A percentile compares a stretch with the other conserved stretches of the same genome.
Conservation (phyloP, 108 stramenopile genomes). For the Discostella stelligeroides region DNA sequence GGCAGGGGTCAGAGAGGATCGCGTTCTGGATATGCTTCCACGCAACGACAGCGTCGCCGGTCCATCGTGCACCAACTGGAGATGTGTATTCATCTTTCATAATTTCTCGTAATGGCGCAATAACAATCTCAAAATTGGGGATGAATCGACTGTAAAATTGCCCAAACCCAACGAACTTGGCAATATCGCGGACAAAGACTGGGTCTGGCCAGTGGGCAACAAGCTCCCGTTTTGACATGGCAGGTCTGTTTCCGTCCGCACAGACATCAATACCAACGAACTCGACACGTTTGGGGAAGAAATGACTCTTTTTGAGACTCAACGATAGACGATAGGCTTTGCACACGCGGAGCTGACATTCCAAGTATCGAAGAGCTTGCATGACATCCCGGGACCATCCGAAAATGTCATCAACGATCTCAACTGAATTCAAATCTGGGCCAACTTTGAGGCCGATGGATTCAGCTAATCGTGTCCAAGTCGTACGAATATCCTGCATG, state of each 20-base stretch:
- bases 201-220: conserved; percentile 3
- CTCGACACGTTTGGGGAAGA: conserved; percentile 15
- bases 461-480: not conserved
- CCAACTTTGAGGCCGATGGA: not conserved
- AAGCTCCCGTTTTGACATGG: conserved; percentile 12
- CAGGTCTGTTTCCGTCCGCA: conserved; percentile 5
- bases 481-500: not conserved
- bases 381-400: not conserved
- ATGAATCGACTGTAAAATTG: conserved; percentile 12
- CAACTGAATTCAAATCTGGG: not conserved
- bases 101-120: not conserved
- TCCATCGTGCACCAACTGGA: not conserved
- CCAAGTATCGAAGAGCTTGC: not conserved
- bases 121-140: conserved; percentile 1
- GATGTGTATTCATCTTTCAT: not conserved
- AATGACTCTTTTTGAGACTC: conserved; percentile 12
- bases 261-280: conserved; percentile 16
- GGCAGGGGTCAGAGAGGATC: conserved; percentile 17
- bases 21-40: not conserved
- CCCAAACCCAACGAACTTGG: conserved; percentile 12
- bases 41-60: not conserved
- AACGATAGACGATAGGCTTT: not conserved
- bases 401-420: conserved; percentile 6
- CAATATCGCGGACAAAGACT: conserved; percentile 1
- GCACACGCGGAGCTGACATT: not conserved